A percentile compares a stretch with the other conserved stretches of the same genome.
Conservation (phyloP, 768 basidiomycete genomes). For the Serendipita indica region DNA sequence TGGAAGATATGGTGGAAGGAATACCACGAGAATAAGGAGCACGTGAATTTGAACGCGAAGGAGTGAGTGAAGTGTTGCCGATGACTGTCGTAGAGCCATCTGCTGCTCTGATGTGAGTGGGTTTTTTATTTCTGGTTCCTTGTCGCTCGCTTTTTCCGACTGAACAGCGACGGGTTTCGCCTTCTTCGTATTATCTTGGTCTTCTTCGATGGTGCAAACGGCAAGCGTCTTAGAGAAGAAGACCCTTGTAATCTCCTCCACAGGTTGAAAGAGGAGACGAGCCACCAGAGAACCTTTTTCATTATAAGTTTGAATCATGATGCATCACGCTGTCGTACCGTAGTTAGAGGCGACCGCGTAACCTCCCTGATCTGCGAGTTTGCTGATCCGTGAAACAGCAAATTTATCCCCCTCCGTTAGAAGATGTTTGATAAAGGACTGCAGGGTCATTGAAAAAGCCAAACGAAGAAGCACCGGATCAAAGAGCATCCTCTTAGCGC, state of each 20-base stretch:
- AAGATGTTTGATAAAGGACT: slow-evolving; percentile 85
- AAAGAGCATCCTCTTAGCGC: slow-evolving; percentile 23
- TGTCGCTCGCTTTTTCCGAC: neutral
- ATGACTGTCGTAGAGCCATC: slow-evolving; percentile 24
- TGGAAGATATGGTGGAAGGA: slow-evolving; percentile 63
- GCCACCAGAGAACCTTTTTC: slow-evolving; percentile 77
- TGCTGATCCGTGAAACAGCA: slow-evolving; percentile 69
- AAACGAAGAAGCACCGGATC: slow-evolving; percentile 39
- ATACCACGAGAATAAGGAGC: slow-evolving; percentile 50
- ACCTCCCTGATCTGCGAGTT: slow-evolving; percentile 77
- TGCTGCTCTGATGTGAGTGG: neutral
- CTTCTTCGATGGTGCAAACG: neutral
- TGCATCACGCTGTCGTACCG: slow-evolving; percentile 46
- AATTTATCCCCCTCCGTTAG: slow-evolving; percentile 93
- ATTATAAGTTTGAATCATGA: neutral
- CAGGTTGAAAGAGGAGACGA: slow-evolving; percentile 84
- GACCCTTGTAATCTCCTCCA: slow-evolving; percentile 83
- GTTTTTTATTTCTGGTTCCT: neutral
- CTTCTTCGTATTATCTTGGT: neutral
- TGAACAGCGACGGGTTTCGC: slow-evolving; percentile 2
- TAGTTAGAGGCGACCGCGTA: slow-evolving; percentile 95
- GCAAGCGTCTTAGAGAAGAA: slow-evolving; percentile 64
- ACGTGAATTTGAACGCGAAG: slow-evolving; percentile 49
- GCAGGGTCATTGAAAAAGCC: slow-evolving; percentile 70
- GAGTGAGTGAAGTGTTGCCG: slow-evolving; percentile 34